Percentiles rank a stretch among this genome's conserved stretches.
Conservation (phyloP, 129 eudicot species). For the Pulicaria dysenterica region DNA sequence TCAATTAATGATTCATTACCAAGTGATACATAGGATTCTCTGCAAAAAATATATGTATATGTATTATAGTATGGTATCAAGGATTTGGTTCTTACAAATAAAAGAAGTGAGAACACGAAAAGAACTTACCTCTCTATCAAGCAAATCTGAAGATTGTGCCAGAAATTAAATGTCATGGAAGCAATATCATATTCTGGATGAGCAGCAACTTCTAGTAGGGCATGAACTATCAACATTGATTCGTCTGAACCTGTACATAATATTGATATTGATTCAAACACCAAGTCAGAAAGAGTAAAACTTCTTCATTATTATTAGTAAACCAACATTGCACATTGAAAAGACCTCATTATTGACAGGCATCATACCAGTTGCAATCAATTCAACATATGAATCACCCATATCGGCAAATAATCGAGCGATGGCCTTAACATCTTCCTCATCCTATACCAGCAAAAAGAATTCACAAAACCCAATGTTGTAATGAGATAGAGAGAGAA, state of each 20-base stretch:
- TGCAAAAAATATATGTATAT: slow-evolving; percentile 33
- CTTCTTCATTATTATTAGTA: not conserved
- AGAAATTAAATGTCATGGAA: slow-evolving; percentile 98
- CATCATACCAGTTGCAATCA: slow-evolving; percentile 90
- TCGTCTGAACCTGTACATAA: slow-evolving; percentile 82
- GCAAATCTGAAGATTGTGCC: slow-evolving; percentile 94
- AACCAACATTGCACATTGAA: not conserved
- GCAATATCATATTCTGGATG: slow-evolving; percentile 99
- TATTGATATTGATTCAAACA: not conserved
- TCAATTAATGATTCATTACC: slow-evolving; percentile 70
- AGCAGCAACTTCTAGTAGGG: slow-evolving; percentile 91
- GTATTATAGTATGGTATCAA: slow-evolving; percentile 23
- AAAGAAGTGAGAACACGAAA: slow-evolving; percentile 15
- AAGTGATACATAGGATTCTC: slow-evolving; percentile 61
- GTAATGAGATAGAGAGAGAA: no score
- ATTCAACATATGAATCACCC: slow-evolving; percentile 97
- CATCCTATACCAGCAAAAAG: slow-evolving; percentile 57
- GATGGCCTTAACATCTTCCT: slow-evolving; percentile 97
- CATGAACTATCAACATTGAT: slow-evolving; percentile 96
- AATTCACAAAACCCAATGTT: no score
- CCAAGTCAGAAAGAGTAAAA: slow-evolving; percentile 14
- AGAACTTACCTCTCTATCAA: slow-evolving; percentile 69
- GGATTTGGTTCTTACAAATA: slow-evolving; percentile 16
- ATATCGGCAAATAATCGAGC: slow-evolving; percentile 98
- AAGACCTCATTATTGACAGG: not conserved